Evolutionary conservation across 331 rosid genomes (phyloP), one percentile per base, ranked within the genome.

Genomic region (Quercus tomentella): DNA sequence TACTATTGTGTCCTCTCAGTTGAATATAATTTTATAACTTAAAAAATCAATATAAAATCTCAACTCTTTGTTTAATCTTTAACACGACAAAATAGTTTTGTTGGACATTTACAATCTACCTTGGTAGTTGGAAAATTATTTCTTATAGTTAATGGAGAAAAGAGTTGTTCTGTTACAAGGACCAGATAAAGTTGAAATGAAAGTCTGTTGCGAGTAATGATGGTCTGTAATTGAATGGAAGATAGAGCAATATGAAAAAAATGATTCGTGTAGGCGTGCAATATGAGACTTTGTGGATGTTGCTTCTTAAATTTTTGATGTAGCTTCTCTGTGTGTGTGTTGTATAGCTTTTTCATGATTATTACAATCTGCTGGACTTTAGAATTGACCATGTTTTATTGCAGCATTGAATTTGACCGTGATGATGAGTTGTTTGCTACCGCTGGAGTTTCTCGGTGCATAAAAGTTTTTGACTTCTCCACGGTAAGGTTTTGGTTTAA

Each of bases 401-500:
- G 88, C 92, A 96, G 99, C 93, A 96, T 96, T 75, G 99, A 96
- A 90, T 96, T 96, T 84, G 94, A 93, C 77, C 86, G 98, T 4
- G 98, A 96, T 75, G 97, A 91, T 82, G 97, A 96, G 82, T 85
- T 93, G 74, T 96, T 96, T 84, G 98, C 97, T 61, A 96, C 97
- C 56, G 99, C 99, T 76, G 99, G 99, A 84, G 99, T 96, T 84
- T 96, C 99, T 4, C 90, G 96, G 80, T 85, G 98, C 79, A 96
- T 96, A 84, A 96, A 93, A 82, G 92, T 96, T 85, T 96, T 96
- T 77, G 99, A 96, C 85, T 96, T 93, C 80, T 90, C 97, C 57
- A 70, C 89, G 84, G 99, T 93, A 93, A 72, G 87, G 78, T 73
- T 72, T 72, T 8, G 56, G 52, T 77, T 66, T 67, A 49, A 35